Percentiles rank a stretch among this genome's conserved stretches.
These are phyloP conservation scores for Liriodendron chinense DNA, from an alignment of 164 flowering plant species.

Conservation along the genomic window DNA sequence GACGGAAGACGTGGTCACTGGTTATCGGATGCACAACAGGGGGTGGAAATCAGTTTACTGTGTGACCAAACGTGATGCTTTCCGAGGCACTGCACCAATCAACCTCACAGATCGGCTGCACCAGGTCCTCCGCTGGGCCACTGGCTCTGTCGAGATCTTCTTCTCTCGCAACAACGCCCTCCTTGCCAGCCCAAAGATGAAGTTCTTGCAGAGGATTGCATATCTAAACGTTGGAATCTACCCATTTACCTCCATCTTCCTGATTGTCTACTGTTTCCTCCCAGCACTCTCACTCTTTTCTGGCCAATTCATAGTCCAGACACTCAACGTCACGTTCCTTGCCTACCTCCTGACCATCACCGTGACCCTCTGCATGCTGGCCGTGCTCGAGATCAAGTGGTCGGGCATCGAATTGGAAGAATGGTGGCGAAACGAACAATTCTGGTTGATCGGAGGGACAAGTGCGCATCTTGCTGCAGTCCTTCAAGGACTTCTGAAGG, in stretches of 20 bases:
- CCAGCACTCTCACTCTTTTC: conserved; percentile 80
- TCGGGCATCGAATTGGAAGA: conserved; percentile 70
- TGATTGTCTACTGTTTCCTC: conserved; percentile 73
- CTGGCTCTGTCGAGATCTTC: conserved; percentile 83
- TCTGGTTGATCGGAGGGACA: conserved; percentile 77
- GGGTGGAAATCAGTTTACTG: conserved; percentile 82
- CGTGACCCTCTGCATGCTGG: conserved; percentile 45
- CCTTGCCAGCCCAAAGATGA: conserved; percentile 42
- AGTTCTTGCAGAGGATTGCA: conserved; percentile 64
- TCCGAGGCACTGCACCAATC: conserved; percentile 79
- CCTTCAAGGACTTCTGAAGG: conserved; percentile 67
- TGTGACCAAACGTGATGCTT: conserved; percentile 71
- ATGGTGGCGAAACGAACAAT: conserved; percentile 89
- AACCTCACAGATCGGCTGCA: conserved; percentile 78
- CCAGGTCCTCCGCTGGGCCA: conserved; percentile 84
- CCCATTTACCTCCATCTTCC: conserved; percentile 73
- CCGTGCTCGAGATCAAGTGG: conserved; percentile 71
- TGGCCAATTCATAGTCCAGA: conserved; percentile 67
- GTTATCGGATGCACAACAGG: conserved; percentile 84
- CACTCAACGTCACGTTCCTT: conserved; percentile 44
- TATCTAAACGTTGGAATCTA: conserved; percentile 72
- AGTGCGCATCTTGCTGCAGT: conserved; percentile 78
- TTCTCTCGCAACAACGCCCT: conserved; percentile 78
- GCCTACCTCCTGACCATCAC: conserved; percentile 52
- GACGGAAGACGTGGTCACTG: conserved; percentile 83